Evolutionary conservation across 108 stramenopile genomes (phyloP).

Genomic region (Cylindrotheca fusiformis): DNA sequence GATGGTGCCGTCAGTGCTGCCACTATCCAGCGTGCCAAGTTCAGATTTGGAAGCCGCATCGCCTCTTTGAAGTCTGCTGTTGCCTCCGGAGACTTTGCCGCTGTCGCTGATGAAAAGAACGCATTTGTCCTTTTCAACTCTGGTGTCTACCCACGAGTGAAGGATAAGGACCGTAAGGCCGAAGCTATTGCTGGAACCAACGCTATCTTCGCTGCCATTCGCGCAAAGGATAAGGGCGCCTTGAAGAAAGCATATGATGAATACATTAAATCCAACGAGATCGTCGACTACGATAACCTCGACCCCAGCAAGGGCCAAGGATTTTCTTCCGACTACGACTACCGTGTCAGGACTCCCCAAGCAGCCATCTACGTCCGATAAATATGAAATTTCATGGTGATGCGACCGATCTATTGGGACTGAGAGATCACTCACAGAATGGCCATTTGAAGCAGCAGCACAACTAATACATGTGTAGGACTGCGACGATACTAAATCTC

Average conservation of each 20-base stretch:
- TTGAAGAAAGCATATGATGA: conserved; percentile 67
- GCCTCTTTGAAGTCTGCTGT: conserved; percentile 82
- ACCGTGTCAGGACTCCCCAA: conserved; percentile 58
- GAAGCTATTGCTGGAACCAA: conserved; percentile 74
- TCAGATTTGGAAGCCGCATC: conserved; percentile 87
- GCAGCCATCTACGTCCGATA: conserved; percentile 60
- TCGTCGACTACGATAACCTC: conserved; percentile 34
- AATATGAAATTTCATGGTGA: conserved; percentile 23
- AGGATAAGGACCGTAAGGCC: conserved; percentile 67
- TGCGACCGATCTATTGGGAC: no score
- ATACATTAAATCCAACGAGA: conserved; percentile 58
- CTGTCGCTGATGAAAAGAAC: conserved; percentile 89
- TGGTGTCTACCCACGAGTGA: conserved; percentile 71
- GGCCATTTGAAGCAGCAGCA: no score
- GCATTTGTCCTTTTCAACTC: conserved; percentile 94
- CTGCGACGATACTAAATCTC: no score
- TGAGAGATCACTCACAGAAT: no score
- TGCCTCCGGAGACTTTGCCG: conserved; percentile 81
- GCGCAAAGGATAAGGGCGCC: conserved; percentile 68
- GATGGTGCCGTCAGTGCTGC: conserved; percentile 87
- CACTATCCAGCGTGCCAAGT: conserved; percentile 68
- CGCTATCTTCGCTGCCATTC: conserved; percentile 80
- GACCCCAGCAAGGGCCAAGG: conserved; percentile 63
- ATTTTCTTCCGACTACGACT: conserved; percentile 75
- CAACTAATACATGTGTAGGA: no score